These are phyloP conservation scores for Rhodotorula babjevae DNA, from an alignment of 768 basidiomycete genomes.

Conservation along the genomic window DNA sequence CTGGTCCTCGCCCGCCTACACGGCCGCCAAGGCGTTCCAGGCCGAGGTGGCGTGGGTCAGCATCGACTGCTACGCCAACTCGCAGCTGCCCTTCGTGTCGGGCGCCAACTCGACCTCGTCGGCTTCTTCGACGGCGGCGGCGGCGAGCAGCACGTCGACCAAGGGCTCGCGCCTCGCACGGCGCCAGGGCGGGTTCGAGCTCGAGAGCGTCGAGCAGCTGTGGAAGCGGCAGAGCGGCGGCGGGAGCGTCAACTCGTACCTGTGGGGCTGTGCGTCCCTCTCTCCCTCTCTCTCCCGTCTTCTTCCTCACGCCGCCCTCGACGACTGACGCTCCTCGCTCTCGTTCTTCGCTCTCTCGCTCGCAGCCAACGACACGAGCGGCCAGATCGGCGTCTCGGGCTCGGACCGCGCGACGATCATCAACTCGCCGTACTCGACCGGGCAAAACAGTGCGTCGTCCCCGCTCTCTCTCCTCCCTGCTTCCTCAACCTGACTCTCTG, in stretches of 20 bases:
- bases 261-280: constrained; percentile 31
- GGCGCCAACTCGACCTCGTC: constrained; percentile 24
- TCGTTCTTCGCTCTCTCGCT: neutral
- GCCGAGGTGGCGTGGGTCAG: constrained; percentile 44
- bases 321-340: no score
- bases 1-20: constrained; percentile 43
- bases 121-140: neutral
- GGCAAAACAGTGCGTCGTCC: constrained; percentile 28
- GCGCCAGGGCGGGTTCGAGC: neutral
- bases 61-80: constrained; percentile 40
- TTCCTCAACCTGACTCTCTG: neutral
- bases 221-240: constrained; percentile 11
- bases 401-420: constrained; percentile 31
- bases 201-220: neutral
- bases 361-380: constrained; percentile 32
- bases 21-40: constrained; percentile 40
- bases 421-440: constrained; percentile 32
- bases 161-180: neutral
- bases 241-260: constrained; percentile 16
- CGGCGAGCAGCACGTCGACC: no score
- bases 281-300: neutral
- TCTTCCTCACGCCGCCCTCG: no score
- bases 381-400: constrained; percentile 23
- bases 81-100: constrained; percentile 11
- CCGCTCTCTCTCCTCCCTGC: no score